Percentiles rank a stretch among this genome's conserved stretches.
phyloP scores from a whole-genome alignment of 805 yeast genomes.

The Yarrowia sp. region DNA sequence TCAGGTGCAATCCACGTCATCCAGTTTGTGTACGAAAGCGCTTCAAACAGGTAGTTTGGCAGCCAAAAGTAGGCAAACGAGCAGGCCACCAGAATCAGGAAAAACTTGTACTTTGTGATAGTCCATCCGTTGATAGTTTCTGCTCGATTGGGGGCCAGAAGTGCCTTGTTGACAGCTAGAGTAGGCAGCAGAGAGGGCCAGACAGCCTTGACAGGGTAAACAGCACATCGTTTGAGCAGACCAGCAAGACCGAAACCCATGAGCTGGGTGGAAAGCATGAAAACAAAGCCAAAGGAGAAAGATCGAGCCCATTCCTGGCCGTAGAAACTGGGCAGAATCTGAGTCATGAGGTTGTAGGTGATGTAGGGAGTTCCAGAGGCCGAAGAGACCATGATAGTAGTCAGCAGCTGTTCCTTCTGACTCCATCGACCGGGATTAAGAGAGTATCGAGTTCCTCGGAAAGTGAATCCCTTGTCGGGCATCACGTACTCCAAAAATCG shows the following conservation, averaged over 20 bases:
- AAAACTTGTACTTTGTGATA: constrained; percentile 50
- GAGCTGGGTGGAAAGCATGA: constrained; percentile 55
- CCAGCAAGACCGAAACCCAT: constrained; percentile 69
- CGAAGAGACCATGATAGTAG: constrained; percentile 42
- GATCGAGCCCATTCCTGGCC: constrained; percentile 35
- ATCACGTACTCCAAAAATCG: constrained; percentile 40
- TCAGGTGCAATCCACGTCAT: constrained; percentile 55
- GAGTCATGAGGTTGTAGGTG: constrained; percentile 29
- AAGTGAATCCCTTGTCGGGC: constrained; percentile 46
- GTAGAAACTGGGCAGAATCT: constrained; percentile 37
- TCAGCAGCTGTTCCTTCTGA: constrained; percentile 62
- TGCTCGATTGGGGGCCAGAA: constrained; percentile 42
- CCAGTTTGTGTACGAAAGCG: constrained; percentile 62
- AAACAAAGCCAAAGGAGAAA: constrained; percentile 52
- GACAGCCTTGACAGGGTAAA: constrained; percentile 50
- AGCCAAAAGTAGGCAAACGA: constrained; percentile 61
- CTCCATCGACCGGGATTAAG: constrained; percentile 66
- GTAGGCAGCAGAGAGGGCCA: constrained; percentile 55
- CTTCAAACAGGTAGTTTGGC: constrained; percentile 63
- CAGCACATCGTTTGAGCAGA: constrained; percentile 53
- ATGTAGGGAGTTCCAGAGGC: constrained; percentile 33
- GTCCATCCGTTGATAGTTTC: constrained; percentile 58
- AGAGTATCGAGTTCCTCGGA: constrained; percentile 43
- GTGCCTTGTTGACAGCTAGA: constrained; percentile 48
- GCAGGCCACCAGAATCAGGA: constrained; percentile 43